Evolutionary conservation across 73 alveolate genomes (phyloP).

Genomic region (Paraurostyla sp.): DNA sequence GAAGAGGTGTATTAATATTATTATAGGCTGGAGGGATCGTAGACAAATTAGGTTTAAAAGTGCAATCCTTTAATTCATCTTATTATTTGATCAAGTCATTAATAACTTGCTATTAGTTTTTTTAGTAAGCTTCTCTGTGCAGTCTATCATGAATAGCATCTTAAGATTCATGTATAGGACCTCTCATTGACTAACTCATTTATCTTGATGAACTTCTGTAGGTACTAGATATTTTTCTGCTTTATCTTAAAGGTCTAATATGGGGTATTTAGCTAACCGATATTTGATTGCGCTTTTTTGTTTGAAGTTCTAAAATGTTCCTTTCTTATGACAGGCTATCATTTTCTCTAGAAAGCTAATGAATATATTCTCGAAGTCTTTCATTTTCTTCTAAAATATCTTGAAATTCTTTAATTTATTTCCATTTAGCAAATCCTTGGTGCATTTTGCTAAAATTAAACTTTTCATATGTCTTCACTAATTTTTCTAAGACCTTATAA

Average conservation of each 20-base stretch:
- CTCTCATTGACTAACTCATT: background rate
- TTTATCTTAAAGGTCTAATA: background rate
- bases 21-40: background rate
- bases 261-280: background rate
- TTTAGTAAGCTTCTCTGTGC: conserved; percentile 12
- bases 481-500: background rate
- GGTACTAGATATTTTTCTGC: background rate
- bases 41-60: conserved; percentile 1
- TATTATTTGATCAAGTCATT: conserved; percentile 14
- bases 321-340: background rate
- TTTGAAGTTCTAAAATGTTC: background rate
- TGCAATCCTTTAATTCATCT: conserved; percentile 41
- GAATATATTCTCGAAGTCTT: background rate
- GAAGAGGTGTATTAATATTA: background rate
- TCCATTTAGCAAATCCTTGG: background rate
- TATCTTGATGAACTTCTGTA: background rate
- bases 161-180: background rate
- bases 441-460: background rate
- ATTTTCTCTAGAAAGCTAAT: background rate
- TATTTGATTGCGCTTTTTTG: conserved; percentile 13
- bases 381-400: conserved; percentile 12
- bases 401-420: background rate
- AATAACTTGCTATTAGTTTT: background rate
- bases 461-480: background rate
- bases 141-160: background rate